Evolutionary conservation across 257 asterid species (phyloP).

Genomic region (Rauvolfia tetraphylla): DNA sequence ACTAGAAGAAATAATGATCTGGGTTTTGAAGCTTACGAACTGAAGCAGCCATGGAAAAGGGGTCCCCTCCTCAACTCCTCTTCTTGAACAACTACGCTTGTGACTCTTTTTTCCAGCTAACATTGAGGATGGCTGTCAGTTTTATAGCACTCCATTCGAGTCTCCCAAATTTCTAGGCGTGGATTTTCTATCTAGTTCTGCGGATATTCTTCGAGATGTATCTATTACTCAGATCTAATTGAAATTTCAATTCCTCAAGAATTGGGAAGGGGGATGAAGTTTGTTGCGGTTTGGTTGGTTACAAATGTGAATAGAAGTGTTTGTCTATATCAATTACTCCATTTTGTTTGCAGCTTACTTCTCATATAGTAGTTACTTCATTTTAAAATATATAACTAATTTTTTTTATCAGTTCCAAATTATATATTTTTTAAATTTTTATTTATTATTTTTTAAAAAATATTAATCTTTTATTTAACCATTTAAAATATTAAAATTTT

Average conservation of each 20-base stretch:
- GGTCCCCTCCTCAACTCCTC: background rate
- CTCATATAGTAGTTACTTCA: too few relatives aligned
- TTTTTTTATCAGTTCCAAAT: too few relatives aligned
- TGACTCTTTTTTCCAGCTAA: background rate
- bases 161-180: background rate
- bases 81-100: background rate
- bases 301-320: background rate
- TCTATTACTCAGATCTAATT: background rate
- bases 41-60: constrained; percentile 15
- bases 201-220: constrained; percentile 10
- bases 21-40: constrained; percentile 12
- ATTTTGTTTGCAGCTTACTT: too few relatives aligned
- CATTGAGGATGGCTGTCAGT: background rate
- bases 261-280: background rate
- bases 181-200: constrained; percentile 5
- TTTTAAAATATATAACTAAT: too few relatives aligned
- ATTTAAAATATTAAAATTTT: too few relatives aligned
- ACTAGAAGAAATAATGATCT: background rate
- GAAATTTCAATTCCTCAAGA: background rate
- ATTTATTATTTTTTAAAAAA: too few relatives aligned
- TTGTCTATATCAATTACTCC: too few relatives aligned
- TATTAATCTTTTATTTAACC: too few relatives aligned
- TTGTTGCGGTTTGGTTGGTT: background rate
- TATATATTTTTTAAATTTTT: too few relatives aligned
- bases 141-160: background rate